Conservation (phyloP, 352 stramenopile genomes). For the Bremia lactucae region DNA sequence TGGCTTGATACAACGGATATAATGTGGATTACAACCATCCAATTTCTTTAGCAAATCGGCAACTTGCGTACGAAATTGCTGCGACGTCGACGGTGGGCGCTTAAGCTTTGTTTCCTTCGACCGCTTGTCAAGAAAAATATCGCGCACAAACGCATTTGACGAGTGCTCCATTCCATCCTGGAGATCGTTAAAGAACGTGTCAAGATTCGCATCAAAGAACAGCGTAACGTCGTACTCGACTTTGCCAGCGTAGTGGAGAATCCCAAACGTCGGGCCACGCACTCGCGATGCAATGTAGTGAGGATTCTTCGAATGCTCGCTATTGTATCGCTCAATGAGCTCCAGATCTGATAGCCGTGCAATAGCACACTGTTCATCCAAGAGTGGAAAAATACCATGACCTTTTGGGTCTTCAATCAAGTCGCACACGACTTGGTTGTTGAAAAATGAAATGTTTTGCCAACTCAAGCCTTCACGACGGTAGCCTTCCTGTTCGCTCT, state of each 20-base stretch:
- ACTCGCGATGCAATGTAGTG: slow-evolving; percentile 70
- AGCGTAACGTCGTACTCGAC: slow-evolving; percentile 80
- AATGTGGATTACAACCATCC: slow-evolving; percentile 82
- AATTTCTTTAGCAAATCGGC: slow-evolving; percentile 73
- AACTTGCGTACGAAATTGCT: slow-evolving; percentile 78
- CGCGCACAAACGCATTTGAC: slow-evolving; percentile 57
- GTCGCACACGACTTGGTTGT: slow-evolving; percentile 85
- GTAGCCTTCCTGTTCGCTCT: slow-evolving; percentile 75
- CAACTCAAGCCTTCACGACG: slow-evolving; percentile 59
- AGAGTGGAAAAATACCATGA: slow-evolving; percentile 69
- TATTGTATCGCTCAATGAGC: slow-evolving; percentile 72
- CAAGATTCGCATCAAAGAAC: slow-evolving; percentile 79
- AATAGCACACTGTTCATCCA: slow-evolving; percentile 76
- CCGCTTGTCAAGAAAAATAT: slow-evolving; percentile 74
- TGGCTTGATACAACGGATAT: slow-evolving; percentile 87
- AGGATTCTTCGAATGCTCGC: slow-evolving; percentile 50
- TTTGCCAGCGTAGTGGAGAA: slow-evolving; percentile 79
- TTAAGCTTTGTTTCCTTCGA: slow-evolving; percentile 76
- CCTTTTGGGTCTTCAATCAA: slow-evolving; percentile 80
- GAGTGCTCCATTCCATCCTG: slow-evolving; percentile 63
- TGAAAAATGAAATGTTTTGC: slow-evolving; percentile 72
- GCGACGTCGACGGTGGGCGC: slow-evolving; percentile 69
- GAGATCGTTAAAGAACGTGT: slow-evolving; percentile 81
- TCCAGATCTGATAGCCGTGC: slow-evolving; percentile 56
- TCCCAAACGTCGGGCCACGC: slow-evolving; percentile 61